These are phyloP conservation scores for Tetradesmus lagerheimii DNA, from an alignment of 139 green algal genomes.

Conservation along the genomic window DNA sequence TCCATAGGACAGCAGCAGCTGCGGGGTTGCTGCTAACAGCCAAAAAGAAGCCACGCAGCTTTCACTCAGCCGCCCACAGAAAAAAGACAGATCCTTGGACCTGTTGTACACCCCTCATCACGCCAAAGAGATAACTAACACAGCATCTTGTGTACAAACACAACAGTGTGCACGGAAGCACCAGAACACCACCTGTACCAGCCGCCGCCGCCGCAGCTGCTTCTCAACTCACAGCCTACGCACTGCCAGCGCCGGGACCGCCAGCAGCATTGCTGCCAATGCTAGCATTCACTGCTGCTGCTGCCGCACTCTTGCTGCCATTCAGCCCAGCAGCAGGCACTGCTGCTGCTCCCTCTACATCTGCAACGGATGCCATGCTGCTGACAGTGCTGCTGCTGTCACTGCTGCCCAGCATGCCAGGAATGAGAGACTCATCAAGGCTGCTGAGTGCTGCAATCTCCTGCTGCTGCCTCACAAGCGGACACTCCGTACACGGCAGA, in stretches of 20 bases:
- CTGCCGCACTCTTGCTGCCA: not conserved
- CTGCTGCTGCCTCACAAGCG: slow-evolving; percentile 1
- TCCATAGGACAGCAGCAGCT: not conserved
- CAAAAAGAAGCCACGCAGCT: not conserved
- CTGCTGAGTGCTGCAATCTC: not conserved
- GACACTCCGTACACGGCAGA: slow-evolving; percentile 30
- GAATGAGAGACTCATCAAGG: not conserved
- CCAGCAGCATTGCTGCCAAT: not conserved
- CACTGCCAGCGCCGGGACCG: too few species aligned
- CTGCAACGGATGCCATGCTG: not conserved
- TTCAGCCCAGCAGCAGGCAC: not conserved
- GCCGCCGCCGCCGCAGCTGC: too few species aligned
- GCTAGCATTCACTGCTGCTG: not conserved
- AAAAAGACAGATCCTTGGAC: too few species aligned
- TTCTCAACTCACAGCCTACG: not conserved
- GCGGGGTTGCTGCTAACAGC: not conserved
- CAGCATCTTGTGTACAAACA: not conserved
- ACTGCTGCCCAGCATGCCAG: not conserved
- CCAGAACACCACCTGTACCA: not conserved
- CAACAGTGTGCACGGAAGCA: not conserved
- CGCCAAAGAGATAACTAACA: not conserved
- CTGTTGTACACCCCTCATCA: too few species aligned
- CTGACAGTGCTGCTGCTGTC: slow-evolving; percentile 6
- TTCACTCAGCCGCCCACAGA: not conserved
- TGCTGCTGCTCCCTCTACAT: not conserved